Conservation (phyloP, 306 rosid genomes). For the Trichosanthes cucumerina region DNA sequence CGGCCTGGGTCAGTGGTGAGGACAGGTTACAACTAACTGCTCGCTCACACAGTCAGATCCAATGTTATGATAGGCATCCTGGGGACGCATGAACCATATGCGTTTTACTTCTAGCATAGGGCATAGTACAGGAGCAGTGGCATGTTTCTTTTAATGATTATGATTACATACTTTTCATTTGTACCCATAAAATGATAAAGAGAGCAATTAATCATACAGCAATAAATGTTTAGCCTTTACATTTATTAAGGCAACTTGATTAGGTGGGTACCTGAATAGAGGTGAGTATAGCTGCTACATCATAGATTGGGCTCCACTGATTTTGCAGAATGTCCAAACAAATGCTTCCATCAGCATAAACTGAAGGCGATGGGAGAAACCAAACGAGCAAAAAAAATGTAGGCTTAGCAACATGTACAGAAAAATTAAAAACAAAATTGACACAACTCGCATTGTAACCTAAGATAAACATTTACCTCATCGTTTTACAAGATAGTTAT, state of each 20-base stretch:
- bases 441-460: background rate
- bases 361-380: slow-evolving; percentile 20
- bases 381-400: background rate
- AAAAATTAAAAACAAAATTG: background rate
- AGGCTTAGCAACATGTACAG: background rate
- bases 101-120: background rate
- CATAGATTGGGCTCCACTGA: slow-evolving; percentile 98
- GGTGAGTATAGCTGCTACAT: slow-evolving; percentile 94
- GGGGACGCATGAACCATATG: background rate
- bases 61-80: background rate
- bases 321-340: slow-evolving; percentile 95
- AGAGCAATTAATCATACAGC: background rate
- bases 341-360: slow-evolving; percentile 98
- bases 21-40: background rate
- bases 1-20: background rate
- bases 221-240: background rate
- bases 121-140: background rate
- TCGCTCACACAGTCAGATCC: background rate
- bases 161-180: background rate
- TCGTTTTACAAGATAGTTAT: background rate
- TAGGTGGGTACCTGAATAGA: slow-evolving; percentile 71
- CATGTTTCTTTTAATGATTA: background rate
- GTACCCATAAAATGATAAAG: background rate
- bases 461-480: background rate
- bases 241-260: slow-evolving; percentile 3